Base-by-base conservation (phyloP, 192 early-diverging fungal species). In the Thamnidium elegans region DNA sequence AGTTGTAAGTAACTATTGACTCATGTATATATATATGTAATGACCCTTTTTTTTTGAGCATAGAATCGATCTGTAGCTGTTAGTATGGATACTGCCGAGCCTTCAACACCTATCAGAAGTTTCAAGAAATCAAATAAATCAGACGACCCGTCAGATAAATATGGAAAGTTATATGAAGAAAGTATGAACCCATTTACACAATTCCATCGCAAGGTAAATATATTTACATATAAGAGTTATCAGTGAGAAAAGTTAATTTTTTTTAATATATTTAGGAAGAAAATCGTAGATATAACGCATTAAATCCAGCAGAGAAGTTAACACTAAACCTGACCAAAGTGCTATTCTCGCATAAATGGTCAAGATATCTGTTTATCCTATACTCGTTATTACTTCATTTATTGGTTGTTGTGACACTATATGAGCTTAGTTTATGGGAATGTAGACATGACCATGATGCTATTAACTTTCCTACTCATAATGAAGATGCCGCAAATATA, bases 141-240 rank as follows among this genome's bases (percentile, higher is more conserved):
- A 55, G 32, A 77, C 32, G 58, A 87, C 82, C 80, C 80, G 8
- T 71, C 77, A 10, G 82, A 81, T 58, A 88, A 89, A 52, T 94
- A 95, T 79, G 72, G 82, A 17, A 75, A 79, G 23, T 74, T 92
- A 58, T 98, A 98, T 62, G 95, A 98, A 72, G 89, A 88, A 39
- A 86, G 79, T 45, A 81, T 94, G 73, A 93, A 98, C 70, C 95
- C 94, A 9, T 98, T 97, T 70, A 81, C 84, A 17, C 86, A 84
- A 13, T 97, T 97, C 77, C 85, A 88, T 61, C 75, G 86, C 30
- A 82, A 81, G 67, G 71, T 77, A 66, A 46, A 46, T n/a, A n/a
- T 19, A 13, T 11, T 21, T 42, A 39, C 17, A 10, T 58, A 34
- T 55, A 54, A 17, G 31, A 23, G 13, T 5, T 19, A 1, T 20